Evolutionary conservation across 2,329 filamentous ascomycete genomes (phyloP), one percentile per base, ranked within the genome.

Genomic region (Chrysoporthe puriensis): DNA sequence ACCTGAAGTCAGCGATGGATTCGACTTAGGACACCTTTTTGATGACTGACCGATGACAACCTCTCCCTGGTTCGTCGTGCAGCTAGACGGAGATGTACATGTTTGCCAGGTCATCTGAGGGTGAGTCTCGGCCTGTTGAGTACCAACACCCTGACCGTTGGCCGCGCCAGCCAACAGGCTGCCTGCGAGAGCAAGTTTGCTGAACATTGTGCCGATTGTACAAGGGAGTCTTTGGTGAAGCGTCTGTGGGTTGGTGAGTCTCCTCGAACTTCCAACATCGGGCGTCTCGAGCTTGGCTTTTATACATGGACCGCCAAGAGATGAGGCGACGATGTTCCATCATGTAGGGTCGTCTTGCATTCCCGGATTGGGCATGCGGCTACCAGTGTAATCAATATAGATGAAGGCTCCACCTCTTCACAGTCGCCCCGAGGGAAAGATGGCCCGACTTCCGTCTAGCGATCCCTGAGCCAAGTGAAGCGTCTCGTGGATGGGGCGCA

Each of bases 31-130:
- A 32, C 11, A 26, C 2, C 0, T 8, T 36, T 62, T 16, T 26
- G 21, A 26, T 34, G 16, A 62, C 59, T n/a, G 26, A 62, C 59
- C 86, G 71, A 88, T 76, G 48, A 84, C 82, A 62, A 88, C 78
- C 58, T 82, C 82, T 32, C 82, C 84, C 62, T 76, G 76, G 63
- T 82, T 78, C 21, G 78, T 81, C 1, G 81, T 81, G 76, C 86
- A 89, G 56, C 81, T 78, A 62, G 82, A 80, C 57, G 74, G 74
- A 21, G 77, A 75, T 36, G 83, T 81, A 74, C 85, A 88, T 70
- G 79, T 80, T 72, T 85, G 78, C 81, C 82, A 85, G 65, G 79
- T 83, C 74, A 88, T 77, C 66, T 80, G 73, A 66, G 85, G 86
- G 71, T 88, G 86, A 36, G 77, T 79, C 72, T 86, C 85, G 8